Conservation (phyloP, 768 basidiomycete genomes). For the Termitomyces sp. region DNA sequence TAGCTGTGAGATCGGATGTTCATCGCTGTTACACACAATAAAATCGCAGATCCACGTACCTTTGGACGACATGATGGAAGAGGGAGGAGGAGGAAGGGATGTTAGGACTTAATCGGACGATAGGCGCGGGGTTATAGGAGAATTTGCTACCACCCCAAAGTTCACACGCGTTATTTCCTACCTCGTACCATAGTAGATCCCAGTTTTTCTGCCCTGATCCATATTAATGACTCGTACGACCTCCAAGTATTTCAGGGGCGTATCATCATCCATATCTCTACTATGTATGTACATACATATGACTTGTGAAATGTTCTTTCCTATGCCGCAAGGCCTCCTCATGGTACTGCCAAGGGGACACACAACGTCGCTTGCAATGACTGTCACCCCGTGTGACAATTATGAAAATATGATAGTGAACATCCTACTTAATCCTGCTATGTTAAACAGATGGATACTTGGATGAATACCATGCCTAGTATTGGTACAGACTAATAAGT, state of each 20-base stretch:
- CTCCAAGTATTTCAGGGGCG: background rate
- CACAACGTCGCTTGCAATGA: no score
- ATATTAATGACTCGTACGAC: no score
- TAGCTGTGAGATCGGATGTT: slow-evolving; percentile 34
- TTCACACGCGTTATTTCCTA: slow-evolving; percentile 21
- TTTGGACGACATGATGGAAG: slow-evolving; percentile 43
- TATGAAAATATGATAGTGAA: no score
- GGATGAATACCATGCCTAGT: no score
- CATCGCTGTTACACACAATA: slow-evolving; percentile 4
- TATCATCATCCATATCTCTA: no score
- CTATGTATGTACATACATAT: background rate
- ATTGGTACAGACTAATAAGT: no score
- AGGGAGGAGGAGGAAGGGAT: slow-evolving; percentile 16
- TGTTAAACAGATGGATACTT: no score
- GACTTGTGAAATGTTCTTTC: background rate
- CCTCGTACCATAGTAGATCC: slow-evolving; percentile 12
- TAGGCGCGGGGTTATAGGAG: slow-evolving; percentile 15
- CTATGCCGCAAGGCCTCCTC: no score
- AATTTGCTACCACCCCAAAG: slow-evolving; percentile 19
- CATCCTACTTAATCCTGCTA: no score
- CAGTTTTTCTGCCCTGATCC: background rate
- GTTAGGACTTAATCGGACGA: slow-evolving; percentile 10
- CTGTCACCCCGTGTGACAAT: no score
- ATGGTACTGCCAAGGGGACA: no score
- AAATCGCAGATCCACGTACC: slow-evolving; percentile 19